Evolutionary conservation across 1,284 basidiomycete species (phyloP), one percentile per base, ranked within the genome.

Genomic region (Gymnopus androsaceus): DNA sequence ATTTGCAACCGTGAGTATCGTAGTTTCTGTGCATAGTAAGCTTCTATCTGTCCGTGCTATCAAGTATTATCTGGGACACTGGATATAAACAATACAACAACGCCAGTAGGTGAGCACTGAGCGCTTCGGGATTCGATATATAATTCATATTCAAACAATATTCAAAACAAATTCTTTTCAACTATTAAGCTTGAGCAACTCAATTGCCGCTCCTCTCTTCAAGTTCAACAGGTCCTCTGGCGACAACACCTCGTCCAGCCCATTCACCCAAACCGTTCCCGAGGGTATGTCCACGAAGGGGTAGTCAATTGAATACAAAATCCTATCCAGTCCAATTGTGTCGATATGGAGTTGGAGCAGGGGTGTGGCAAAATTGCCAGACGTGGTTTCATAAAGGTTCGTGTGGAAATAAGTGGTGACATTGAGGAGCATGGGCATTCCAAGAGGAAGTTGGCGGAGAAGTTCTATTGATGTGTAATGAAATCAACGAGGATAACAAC

Each of bases 241-340:
- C 17, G 40, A 58, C 63, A 69, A 45, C 15, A 63, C 53, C 28
- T 37, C 30, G 3, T 57, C 47, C 19, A 73, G 57, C 9, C 61
- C 63, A 17, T 72, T 55, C 6, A 74, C 57, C 69, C 71, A 75
- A 3, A 58, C 61, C 17, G 64, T 64, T 2, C 69, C 64, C 3
- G 60, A 51, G 21, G 59, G 51, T 46, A 67, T 66, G 2, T 54
- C 7, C 11, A 73, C 72, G 59, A 66, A 77, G 3, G 73, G 74
- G 60, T 78, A 78, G 60, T 78, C 75, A 19, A 78, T 69, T 9
- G 75, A 76, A 54, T 68, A 76, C 65, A 76, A 51, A 34, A 78
- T 75, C 21, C 69, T 63, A 51, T 72, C 67, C 33, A 76, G 50
- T 3, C 75, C 76, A 60, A 78, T 75, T 54, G 73, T 64, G n/a